Conservation (phyloP, 306 rosid species). For the Albizia julibrissin region DNA sequence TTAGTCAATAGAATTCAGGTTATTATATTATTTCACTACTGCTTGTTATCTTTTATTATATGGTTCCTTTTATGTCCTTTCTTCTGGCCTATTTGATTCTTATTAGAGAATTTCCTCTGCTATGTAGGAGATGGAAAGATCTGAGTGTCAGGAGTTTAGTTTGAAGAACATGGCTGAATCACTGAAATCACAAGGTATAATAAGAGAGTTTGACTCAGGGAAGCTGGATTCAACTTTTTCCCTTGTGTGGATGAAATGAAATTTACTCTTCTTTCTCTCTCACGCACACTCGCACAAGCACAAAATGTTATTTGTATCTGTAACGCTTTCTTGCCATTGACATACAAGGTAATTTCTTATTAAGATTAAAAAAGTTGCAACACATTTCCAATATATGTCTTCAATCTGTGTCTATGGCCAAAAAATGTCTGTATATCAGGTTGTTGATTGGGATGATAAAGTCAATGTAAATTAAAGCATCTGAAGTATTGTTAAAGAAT, state of each 20-base stretch:
- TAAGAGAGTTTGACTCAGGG: slow-evolving; percentile 28
- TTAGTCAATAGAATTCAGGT: slow-evolving; percentile 11
- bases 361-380: background rate
- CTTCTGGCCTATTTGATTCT: slow-evolving; percentile 25
- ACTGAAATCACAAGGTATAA: slow-evolving; percentile 78
- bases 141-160: slow-evolving; percentile 56
- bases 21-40: background rate
- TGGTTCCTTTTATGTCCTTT: slow-evolving; percentile 13
- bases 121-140: slow-evolving; percentile 83
- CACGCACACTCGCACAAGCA: background rate
- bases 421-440: slow-evolving; percentile 12
- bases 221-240: slow-evolving; percentile 25
- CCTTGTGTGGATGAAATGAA: background rate
- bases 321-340: background rate
- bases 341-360: background rate
- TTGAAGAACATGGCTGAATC: slow-evolving; percentile 72
- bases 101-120: slow-evolving; percentile 36
- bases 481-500: slow-evolving; percentile 12
- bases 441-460: slow-evolving; percentile 2
- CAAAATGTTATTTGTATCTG: background rate
- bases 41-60: slow-evolving; percentile 13
- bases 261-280: background rate
- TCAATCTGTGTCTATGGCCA: background rate
- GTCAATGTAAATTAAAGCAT: slow-evolving; percentile 19
- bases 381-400: slow-evolving; percentile 17